Base-by-base conservation (phyloP, 768 basidiomycete species). In the Hygrocybe punicea region DNA sequence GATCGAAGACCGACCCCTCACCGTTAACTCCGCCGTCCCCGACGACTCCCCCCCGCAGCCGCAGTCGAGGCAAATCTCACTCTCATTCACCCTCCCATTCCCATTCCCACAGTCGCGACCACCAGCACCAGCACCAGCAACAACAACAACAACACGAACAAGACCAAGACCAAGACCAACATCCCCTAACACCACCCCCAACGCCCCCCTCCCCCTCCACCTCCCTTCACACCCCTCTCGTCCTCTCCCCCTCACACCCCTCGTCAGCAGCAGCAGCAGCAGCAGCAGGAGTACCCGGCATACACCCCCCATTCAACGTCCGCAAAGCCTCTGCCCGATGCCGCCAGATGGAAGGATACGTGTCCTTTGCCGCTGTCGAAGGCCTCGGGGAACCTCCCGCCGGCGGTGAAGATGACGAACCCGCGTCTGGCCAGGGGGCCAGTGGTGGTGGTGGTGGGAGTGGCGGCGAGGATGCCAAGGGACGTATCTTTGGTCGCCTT, bases 331-430 rank as follows among this genome's bases (percentile, higher is more conserved):
- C 78, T n/a, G 80, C 77, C 33, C 78, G 80, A 55, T 81, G 85
- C 59, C 76, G 75, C 23, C 69, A 77, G 34, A 78, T 83, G 29
- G 76, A 81, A 14, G 86, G 86, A 1, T 87, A 87, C 60, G 83
- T 88, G 35, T 81, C 80, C n/a, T 88, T 88, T 55, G 77, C 83
- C 39, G 80, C 77, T 49, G 78, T 88, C 9, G 85, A 85, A 70
- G 86, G 86, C 21, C 74, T 88, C 7, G 87, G 87, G 1, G 75
- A 74, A 19, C 86, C 86, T 14, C 78, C 83, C 9, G 59, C 29
- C 10, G 71, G 58, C 8, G 76, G 77, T 53, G 74, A 76, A 54
- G 62, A 65, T 11, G 76, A 78, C 55, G 69, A 21, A 4, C 11
- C 45, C 7, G 40, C 19, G 40, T 11, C 19, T 14, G 3, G 40